phyloP scores from a whole-genome alignment of 306 rosid species.

The Amphicarpaea edgeworthii region DNA sequence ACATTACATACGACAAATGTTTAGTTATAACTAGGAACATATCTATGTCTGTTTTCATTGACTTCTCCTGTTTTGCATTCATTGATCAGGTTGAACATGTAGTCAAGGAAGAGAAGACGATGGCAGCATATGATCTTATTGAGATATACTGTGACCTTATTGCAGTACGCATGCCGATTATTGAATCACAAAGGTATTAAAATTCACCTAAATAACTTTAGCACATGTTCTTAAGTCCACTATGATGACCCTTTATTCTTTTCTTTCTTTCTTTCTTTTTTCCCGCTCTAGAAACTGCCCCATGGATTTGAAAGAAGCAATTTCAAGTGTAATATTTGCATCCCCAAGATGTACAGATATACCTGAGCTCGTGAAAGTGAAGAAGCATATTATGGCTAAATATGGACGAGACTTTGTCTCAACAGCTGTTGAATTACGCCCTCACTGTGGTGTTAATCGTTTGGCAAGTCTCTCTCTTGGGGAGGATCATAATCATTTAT shows the following conservation, averaged over 20 bases:
- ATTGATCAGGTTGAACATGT: slow-evolving; percentile 91
- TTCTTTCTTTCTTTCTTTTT: neutral
- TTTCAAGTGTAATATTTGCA: slow-evolving; percentile 73
- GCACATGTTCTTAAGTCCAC: neutral
- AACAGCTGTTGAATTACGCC: slow-evolving; percentile 71
- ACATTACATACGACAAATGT: too few species aligned
- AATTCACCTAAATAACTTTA: neutral
- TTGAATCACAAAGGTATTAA: slow-evolving; percentile 75
- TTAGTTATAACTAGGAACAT: too few species aligned
- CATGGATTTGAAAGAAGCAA: slow-evolving; percentile 78
- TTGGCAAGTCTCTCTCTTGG: slow-evolving; percentile 57
- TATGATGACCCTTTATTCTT: neutral
- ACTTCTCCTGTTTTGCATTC: slow-evolving; percentile 13
- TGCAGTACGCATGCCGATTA: slow-evolving; percentile 65
- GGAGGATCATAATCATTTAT: slow-evolving; percentile 2
- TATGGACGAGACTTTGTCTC: slow-evolving; percentile 73
- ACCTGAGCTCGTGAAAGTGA: slow-evolving; percentile 67
- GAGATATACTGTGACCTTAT: slow-evolving; percentile 77
- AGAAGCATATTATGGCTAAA: slow-evolving; percentile 64
- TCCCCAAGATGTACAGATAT: slow-evolving; percentile 73
- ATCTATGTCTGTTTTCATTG: too few species aligned
- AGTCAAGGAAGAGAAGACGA: slow-evolving; percentile 73
- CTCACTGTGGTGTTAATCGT: slow-evolving; percentile 79
- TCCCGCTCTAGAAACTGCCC: slow-evolving; percentile 64
- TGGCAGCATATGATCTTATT: slow-evolving; percentile 71